Evolutionary conservation across 129 eudicot species (phyloP).

Genomic region (Flaveria bidentis): DNA sequence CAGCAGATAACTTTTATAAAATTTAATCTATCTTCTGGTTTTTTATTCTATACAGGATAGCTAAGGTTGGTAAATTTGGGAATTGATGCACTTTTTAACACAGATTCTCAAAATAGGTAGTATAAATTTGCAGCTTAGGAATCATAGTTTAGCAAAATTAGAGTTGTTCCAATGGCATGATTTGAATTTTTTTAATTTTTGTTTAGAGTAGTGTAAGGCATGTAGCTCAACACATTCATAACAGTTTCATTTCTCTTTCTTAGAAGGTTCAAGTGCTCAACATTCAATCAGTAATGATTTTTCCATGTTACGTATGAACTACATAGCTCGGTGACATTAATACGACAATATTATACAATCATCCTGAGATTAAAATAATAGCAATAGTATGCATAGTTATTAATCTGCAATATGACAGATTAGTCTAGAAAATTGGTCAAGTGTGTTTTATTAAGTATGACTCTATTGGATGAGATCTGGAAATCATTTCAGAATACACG

Average conservation of each 20-base stretch:
- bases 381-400: background rate
- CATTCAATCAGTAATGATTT: constrained; percentile 25
- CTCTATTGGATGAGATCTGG: background rate
- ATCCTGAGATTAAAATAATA: background rate
- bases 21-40: background rate
- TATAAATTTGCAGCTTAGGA: background rate
- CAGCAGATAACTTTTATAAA: background rate
- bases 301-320: constrained; percentile 7
- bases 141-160: background rate
- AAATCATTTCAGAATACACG: background rate
- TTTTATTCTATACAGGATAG: background rate
- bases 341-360: background rate
- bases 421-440: background rate
- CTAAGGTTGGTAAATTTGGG: background rate
- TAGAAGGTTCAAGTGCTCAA: constrained; percentile 33
- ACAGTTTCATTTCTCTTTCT: constrained; percentile 51
- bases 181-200: background rate
- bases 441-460: constrained; percentile 11
- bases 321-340: constrained; percentile 10
- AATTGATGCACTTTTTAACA: constrained; percentile 1
- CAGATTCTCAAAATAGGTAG: background rate
- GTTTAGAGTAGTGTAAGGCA: constrained; percentile 61
- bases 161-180: background rate
- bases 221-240: constrained; percentile 47
- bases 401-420: background rate